Base-by-base conservation (phyloP, 176 grass and related monocot genomes). In the Zoysia pacifica region DNA sequence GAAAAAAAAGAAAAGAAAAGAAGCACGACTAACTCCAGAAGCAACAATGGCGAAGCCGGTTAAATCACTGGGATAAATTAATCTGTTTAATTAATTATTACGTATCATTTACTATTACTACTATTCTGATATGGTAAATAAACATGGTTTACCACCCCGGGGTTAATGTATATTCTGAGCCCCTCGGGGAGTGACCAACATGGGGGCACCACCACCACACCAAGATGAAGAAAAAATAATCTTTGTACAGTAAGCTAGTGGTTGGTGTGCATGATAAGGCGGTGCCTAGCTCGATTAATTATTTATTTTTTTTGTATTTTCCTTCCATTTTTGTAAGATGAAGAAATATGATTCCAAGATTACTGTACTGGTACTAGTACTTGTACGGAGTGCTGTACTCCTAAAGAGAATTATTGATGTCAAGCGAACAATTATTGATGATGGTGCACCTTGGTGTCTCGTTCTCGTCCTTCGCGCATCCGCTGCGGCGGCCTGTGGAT, bases 1-100 rank as follows among this genome's bases (percentile, higher is more conserved):
- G 40, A 3, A 3, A 6, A 42, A 48, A 15, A 0, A 0, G 8
- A n/a, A 35, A 18, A 5, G 14, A 86, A 60, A 60, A 73, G 59
- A 37, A 3, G 39, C 50, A 47, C 76, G 5, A 81, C 82, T 89
- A 81, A 89, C 72, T 85, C 82, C 77, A 60, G 77, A 71, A 59
- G 82, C 77, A 64, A 3, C 48, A 38, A 44, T 3, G 79, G 41
- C 45, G 37, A 5, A 38, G 14, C 7, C 47, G 5, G 37, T 3
- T 20, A 50, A 47, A 83, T 40, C 62, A 11, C 65, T 46, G 54
- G 28, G 60, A 64, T 67, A 73, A 61, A 80, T 81, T 85, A 45
- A 77, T 74, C n/a, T 79, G 38, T 62, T 85, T 72, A 89, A 77
- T 85, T 65, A 70, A 81, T 68, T 48, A 46, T 35, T 67, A 41